A percentile compares a stretch with the other conserved stretches of the same genome.
phyloP scores from a whole-genome alignment of 139 green algal species.

The Yamagishiella unicocca region DNA sequence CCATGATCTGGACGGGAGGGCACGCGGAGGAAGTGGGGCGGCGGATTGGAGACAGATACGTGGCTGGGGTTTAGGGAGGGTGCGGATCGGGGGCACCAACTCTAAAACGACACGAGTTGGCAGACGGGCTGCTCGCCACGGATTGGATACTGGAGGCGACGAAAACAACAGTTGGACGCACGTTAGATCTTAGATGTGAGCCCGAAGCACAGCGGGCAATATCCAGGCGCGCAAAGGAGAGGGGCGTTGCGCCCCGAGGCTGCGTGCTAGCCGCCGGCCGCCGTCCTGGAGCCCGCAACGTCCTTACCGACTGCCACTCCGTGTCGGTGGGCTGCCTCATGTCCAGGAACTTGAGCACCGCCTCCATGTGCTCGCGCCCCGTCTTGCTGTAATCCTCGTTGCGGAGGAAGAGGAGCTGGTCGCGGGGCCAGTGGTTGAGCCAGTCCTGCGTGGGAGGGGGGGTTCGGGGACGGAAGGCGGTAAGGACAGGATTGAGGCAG shows the following conservation, averaged over 20 bases:
- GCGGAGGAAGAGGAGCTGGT: conserved; percentile 71
- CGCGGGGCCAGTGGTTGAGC: conserved; percentile 60
- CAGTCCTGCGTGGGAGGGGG: conserved; percentile 54
- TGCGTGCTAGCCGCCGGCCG: not conserved
- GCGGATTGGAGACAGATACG: too few relatives aligned
- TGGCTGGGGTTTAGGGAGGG: not conserved
- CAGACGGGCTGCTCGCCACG: too few relatives aligned
- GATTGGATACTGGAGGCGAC: not conserved
- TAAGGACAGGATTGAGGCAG: not conserved
- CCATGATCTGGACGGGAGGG: conserved; percentile 46
- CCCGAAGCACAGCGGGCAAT: too few relatives aligned
- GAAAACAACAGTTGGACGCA: not conserved
- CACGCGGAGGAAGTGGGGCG: too few relatives aligned
- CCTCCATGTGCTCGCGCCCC: conserved; percentile 58
- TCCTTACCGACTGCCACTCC: conserved; percentile 22
- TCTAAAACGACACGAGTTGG: not conserved
- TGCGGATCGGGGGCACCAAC: not conserved
- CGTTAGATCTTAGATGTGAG: too few relatives aligned
- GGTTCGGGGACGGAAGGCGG: not conserved
- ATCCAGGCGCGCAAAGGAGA: not conserved
- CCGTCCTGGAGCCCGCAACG: not conserved
- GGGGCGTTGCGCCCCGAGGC: not conserved
- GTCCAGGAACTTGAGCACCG: conserved; percentile 58
- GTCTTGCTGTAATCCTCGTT: conserved; percentile 70
- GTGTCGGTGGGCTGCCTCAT: conserved; percentile 1